A percentile compares a stretch with the other conserved stretches of the same genome.
phyloP scores from a whole-genome alignment of 2,329 filamentous ascomycete species.

The Talaromyces marneffei region DNA sequence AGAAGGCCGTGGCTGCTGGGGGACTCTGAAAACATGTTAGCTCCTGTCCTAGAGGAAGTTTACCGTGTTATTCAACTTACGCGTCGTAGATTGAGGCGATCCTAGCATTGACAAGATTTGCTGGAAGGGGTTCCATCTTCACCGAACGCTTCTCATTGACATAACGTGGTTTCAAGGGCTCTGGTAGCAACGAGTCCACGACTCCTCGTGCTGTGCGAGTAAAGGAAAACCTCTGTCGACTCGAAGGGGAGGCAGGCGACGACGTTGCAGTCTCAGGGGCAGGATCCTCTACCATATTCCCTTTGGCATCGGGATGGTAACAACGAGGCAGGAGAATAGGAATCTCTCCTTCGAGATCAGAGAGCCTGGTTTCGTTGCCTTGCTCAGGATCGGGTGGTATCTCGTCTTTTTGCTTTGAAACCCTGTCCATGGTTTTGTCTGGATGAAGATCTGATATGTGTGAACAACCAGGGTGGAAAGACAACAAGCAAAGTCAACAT shows the following conservation, averaged over 20 bases:
- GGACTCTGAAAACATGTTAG: neutral
- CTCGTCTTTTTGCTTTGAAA: neutral
- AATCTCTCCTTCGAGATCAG: conserved; percentile 1
- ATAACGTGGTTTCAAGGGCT: conserved; percentile 4
- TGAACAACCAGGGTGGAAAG: neutral
- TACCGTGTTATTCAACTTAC: neutral
- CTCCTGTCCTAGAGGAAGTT: neutral
- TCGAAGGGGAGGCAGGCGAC: neutral
- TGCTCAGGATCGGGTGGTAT: neutral
- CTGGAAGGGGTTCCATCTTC: neutral
- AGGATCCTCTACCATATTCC: neutral
- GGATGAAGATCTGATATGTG: neutral
- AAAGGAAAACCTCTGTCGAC: conserved; percentile 7
- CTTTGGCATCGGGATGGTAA: neutral
- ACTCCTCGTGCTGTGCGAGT: conserved; percentile 7
- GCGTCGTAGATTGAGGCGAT: neutral
- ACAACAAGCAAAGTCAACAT: neutral
- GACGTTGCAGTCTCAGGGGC: neutral
- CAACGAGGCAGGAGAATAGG: conserved; percentile 6
- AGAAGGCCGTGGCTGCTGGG: conserved; percentile 1
- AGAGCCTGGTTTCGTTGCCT: neutral
- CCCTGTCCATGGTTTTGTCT: neutral
- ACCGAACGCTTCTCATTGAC: neutral
- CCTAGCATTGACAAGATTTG: neutral
- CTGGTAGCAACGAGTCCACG: conserved; percentile 11